phyloP scores from a whole-genome alignment of 139 green algal species.

The Klebsormidium nitens region DNA sequence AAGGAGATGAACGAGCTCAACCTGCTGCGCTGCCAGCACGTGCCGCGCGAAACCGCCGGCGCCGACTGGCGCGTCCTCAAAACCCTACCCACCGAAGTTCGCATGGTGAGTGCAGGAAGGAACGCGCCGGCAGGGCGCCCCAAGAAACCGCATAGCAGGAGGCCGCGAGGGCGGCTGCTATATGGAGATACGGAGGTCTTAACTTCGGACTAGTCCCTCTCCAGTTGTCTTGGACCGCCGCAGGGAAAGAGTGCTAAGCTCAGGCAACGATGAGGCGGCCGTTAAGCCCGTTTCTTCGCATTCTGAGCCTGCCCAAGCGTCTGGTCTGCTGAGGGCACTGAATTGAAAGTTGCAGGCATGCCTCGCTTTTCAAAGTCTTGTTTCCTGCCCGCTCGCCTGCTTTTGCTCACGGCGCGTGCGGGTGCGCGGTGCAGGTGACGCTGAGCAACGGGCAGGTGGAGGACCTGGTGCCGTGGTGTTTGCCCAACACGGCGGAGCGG shows the following conservation, averaged over 20 bases:
- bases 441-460: slow-evolving; percentile 55
- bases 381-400: background rate
- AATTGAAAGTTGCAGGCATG: too few relatives aligned
- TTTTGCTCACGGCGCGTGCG: background rate
- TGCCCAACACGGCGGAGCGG: slow-evolving; percentile 87
- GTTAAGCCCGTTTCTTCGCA: too few relatives aligned
- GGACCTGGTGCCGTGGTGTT: slow-evolving; percentile 89
- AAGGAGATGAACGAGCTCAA: slow-evolving; percentile 97
- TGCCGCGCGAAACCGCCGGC: slow-evolving; percentile 80
- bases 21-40: slow-evolving; percentile 83
- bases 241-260: too few relatives aligned
- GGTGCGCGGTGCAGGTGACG: slow-evolving; percentile 29
- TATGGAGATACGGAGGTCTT: too few relatives aligned
- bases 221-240: too few relatives aligned
- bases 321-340: too few relatives aligned
- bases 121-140: too few relatives aligned
- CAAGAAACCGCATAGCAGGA: too few relatives aligned
- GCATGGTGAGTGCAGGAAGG: slow-evolving; percentile 68
- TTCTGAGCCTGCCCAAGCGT: too few relatives aligned
- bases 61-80: slow-evolving; percentile 89
- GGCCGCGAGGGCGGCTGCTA: too few relatives aligned
- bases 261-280: too few relatives aligned
- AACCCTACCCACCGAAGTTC: slow-evolving; percentile 47
- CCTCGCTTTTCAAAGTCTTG: background rate
- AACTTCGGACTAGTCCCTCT: too few relatives aligned